Percentiles rank a stretch among this genome's conserved stretches.
These are phyloP conservation scores for Amauroascus verrucosus DNA, from an alignment of 2,329 filamentous ascomycete species.

Conservation along the genomic window DNA sequence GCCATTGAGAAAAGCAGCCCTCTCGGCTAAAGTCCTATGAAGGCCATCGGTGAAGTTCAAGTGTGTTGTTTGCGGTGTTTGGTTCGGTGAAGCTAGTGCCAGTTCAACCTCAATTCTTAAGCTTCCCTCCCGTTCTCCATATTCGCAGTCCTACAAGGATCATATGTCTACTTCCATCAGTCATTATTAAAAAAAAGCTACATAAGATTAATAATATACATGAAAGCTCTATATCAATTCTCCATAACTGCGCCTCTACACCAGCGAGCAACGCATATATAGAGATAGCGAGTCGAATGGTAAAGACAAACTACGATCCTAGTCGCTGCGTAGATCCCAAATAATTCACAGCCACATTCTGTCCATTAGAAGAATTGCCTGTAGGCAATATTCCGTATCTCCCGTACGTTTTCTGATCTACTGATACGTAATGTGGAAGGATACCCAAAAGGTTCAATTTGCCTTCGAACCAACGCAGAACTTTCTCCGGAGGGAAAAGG, in stretches of 20 bases:
- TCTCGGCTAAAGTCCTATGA: constrained; percentile 21
- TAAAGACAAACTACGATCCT: constrained; percentile 44
- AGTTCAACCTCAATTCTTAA: not conserved
- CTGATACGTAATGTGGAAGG: constrained; percentile 82
- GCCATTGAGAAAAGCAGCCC: constrained; percentile 28
- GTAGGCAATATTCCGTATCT: constrained; percentile 79
- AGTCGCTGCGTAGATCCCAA: constrained; percentile 55
- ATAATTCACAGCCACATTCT: constrained; percentile 46
- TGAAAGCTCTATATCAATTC: not conserved
- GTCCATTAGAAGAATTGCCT: constrained; percentile 24
- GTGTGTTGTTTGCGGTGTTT: not conserved
- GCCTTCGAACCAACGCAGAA: constrained; percentile 75
- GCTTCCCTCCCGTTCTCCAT: not conserved
- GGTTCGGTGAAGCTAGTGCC: not conserved
- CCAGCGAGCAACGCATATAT: not conserved
- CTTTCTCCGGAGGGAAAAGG: constrained; percentile 78
- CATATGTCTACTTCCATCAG: not conserved
- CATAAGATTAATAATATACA: constrained; percentile 8
- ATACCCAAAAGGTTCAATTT: constrained; percentile 76
- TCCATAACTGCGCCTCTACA: not conserved
- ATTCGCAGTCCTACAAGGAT: not conserved
- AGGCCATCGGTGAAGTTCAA: constrained; percentile 9
- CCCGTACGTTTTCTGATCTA: constrained; percentile 93
- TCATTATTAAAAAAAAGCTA: constrained; percentile 8
- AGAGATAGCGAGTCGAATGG: not conserved